Evolutionary conservation across 345 rosid species (phyloP), one percentile per base, ranked within the genome.

Genomic region (Pelargonium nanum): DNA sequence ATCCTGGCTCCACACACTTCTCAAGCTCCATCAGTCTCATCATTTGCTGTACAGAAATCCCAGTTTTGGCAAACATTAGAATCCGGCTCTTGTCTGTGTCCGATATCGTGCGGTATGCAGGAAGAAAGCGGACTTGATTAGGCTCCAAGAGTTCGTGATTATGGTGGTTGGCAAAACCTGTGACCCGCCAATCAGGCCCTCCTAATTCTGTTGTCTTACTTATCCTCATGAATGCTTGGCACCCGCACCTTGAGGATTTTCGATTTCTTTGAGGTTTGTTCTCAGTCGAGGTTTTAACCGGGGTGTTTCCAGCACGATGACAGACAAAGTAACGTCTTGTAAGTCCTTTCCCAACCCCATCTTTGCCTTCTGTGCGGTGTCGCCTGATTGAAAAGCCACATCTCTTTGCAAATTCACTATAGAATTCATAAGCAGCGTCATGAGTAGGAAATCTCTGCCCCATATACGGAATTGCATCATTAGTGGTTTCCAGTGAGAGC

Each of bases 251-350:
- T 2, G 91, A 92, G 19, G 98, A 92, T 68, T 86, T 89, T 58
- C 95, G 66, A 60, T 92, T 92, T 70, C 98, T 80, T 70, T 89
- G 98, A 5, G 96, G 91, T 60, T 92, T 92, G 57, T 71, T 77
- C 40, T 86, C 89, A 20, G 75, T 89, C 52, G 70, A 60, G 22
- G 88, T 63, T 70, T 92, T 92, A 24, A 74, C 67, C 5, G 98
- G 98, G n/a, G 98, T 92, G 70, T 89, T 92, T 13, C 98, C 98
- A 63, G 98, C 98, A 20, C 96, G 89, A 24, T 88, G 98, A 74
- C 98, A 92, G 62, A 88, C 98, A 74, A 92, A 86, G 65, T 92
- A 92, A 22, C 98, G 95, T 70, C 98, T 85, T 0, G 95, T 88
- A 20, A 92, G 95, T 62, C 98, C 98, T 68, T 86, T 88, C 25